Evolutionary conservation across 139 green algal species (phyloP).

Genomic region (Chlamydomonas sphaeroides): DNA sequence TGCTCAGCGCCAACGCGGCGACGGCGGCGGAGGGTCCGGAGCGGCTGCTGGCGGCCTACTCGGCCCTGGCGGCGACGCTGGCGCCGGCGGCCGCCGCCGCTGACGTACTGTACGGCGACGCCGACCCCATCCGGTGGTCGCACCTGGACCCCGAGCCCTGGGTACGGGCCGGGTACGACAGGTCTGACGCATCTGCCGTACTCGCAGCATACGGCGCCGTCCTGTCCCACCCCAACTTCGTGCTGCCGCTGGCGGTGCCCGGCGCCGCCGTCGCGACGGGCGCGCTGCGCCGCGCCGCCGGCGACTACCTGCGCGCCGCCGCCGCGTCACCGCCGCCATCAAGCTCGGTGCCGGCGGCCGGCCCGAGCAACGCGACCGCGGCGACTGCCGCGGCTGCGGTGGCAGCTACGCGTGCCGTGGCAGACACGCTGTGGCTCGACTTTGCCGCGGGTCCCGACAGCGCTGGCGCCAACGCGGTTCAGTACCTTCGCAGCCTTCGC

Average conservation of each 20-base stretch:
- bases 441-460: neutral
- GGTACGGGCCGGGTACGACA: neutral
- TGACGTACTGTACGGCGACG: neutral
- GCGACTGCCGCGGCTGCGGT: neutral
- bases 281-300: neutral
- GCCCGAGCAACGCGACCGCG: neutral
- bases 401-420: too few species aligned
- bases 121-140: neutral
- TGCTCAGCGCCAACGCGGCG: neutral
- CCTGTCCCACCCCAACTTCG: neutral
- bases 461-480: neutral
- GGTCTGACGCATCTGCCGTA: neutral
- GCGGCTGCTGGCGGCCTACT: neutral
- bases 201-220: conserved; percentile 5
- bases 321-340: neutral
- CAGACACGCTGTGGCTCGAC: too few species aligned
- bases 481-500: conserved; percentile 4
- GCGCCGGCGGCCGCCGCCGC: neutral
- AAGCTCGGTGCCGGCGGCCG: too few species aligned
- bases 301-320: neutral
- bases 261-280: neutral
- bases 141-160: neutral
- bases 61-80: neutral
- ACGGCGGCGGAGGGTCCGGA: too few species aligned
- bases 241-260: neutral